Percentiles rank a stretch among this genome's conserved stretches.
phyloP scores from a whole-genome alignment of 345 rosid species.

The Arabidopsis arenosa region DNA sequence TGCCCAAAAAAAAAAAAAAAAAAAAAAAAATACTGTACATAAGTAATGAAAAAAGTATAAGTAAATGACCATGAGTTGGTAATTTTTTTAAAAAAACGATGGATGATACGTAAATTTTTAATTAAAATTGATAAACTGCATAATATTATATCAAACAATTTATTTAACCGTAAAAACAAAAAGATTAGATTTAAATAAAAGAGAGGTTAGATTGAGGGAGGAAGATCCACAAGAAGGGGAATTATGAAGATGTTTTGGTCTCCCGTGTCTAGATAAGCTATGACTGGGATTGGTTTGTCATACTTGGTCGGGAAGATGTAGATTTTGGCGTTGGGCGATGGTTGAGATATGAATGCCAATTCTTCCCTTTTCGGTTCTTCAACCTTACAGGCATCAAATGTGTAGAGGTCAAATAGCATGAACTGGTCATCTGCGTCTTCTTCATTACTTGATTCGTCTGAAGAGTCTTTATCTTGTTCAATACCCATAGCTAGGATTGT shows the following conservation, averaged over 20 bases:
- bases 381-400: background rate
- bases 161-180: too few relatives aligned
- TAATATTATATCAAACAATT: too few relatives aligned
- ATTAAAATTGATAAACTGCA: background rate
- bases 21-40: too few relatives aligned
- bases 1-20: too few relatives aligned
- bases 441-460: background rate
- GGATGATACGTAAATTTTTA: too few relatives aligned
- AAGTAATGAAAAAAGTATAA: background rate
- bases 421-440: background rate
- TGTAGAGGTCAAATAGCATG: background rate
- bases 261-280: background rate
- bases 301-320: background rate
- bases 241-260: slow-evolving; percentile 40
- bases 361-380: too few relatives aligned
- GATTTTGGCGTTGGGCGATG: background rate
- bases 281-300: background rate
- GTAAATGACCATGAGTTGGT: background rate
- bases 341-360: background rate
- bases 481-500: background rate
- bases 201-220: slow-evolving; percentile 43
- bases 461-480: background rate
- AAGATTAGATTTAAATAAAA: too few relatives aligned
- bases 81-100: too few relatives aligned
- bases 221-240: slow-evolving; percentile 39